Base-by-base conservation (phyloP, 2,329 filamentous ascomycete genomes). In the Corniculantispora saksenae region DNA sequence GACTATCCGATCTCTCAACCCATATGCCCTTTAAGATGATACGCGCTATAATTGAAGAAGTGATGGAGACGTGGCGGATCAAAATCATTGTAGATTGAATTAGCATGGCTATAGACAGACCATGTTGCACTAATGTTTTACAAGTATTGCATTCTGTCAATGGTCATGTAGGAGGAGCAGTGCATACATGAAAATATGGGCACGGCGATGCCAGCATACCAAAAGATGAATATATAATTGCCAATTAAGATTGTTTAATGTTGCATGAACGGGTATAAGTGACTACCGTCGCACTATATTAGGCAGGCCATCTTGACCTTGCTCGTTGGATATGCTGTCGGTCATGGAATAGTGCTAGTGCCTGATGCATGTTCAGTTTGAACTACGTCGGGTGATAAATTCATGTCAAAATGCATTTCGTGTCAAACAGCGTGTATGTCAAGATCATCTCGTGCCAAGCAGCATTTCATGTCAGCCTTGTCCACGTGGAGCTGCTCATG, bases 1-100 rank as follows among this genome's bases (percentile, higher is more conserved):
- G 78, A 93, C 91, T n/a, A 93, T 93, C 74, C 89, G 91, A 67
- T 93, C 91, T 47, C 80, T 93, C 72, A 94, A 94, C 82, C 91
- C 91, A 19, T 94, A 90, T 75, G 91, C 91, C 62, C 78, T 88
- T 72, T 87, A 77, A 77, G 15, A 62, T 45, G 60, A 47, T 47
- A 23, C 27, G 50, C n/a, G n/a, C 13, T 25, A 47, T 55, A 23
- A 23, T 55, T 40, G 50, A 54, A 55, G 25, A 62, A 47, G 25
- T 35, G 50, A 47, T 32, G 38, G 17, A 55, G 13, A 35, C n/a
- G 7, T 32, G 25, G 47, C 12, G 51, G 12, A 54, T 29, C 50
- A 38, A 62, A 55, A 47, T 47, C 50, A 25, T 40, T 57, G 43
- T 57, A 63, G 61, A 57, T 63, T 63, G 61, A 63, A 56, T 27